Evolutionary conservation across 257 asterid species (phyloP).

Genomic region (Phtheirospermum japonicum): DNA sequence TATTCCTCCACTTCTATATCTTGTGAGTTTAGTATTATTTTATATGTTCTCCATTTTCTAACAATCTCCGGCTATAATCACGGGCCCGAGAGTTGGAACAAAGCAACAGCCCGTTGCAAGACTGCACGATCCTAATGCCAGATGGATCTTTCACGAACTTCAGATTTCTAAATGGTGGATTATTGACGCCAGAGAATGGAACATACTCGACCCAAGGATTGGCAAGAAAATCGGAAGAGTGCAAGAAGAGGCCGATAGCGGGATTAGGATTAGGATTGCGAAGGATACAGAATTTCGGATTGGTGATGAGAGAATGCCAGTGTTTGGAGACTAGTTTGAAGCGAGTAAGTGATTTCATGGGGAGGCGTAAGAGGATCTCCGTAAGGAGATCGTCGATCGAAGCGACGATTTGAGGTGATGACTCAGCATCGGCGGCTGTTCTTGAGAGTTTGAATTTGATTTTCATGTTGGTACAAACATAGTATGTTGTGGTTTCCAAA

Average conservation of each 20-base stretch:
- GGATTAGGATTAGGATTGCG: slow-evolving; percentile 25
- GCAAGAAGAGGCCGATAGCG: slow-evolving; percentile 21
- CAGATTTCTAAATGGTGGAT: slow-evolving; percentile 9
- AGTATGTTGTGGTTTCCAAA: neutral
- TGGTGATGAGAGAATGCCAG: slow-evolving; percentile 27
- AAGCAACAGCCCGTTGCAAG: slow-evolving; percentile 40
- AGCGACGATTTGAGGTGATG: neutral
- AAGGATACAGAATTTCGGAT: slow-evolving; percentile 22
- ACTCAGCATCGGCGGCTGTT: neutral
- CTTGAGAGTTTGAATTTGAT: neutral
- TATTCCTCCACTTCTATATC: no score
- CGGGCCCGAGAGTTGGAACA: slow-evolving; percentile 9
- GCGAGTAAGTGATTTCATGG: neutral
- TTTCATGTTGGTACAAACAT: neutral
- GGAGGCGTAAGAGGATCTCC: neutral
- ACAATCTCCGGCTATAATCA: neutral
- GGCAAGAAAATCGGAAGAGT: neutral
- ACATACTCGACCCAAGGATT: slow-evolving; percentile 14
- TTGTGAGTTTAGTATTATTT: no score
- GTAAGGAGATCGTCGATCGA: neutral
- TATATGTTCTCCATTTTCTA: no score
- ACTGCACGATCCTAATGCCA: slow-evolving; percentile 26
- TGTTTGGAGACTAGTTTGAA: neutral
- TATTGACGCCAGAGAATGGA: neutral
- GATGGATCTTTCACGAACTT: neutral